Conservation (phyloP, 768 basidiomycete genomes). For the Psilocybe cyanescens region DNA sequence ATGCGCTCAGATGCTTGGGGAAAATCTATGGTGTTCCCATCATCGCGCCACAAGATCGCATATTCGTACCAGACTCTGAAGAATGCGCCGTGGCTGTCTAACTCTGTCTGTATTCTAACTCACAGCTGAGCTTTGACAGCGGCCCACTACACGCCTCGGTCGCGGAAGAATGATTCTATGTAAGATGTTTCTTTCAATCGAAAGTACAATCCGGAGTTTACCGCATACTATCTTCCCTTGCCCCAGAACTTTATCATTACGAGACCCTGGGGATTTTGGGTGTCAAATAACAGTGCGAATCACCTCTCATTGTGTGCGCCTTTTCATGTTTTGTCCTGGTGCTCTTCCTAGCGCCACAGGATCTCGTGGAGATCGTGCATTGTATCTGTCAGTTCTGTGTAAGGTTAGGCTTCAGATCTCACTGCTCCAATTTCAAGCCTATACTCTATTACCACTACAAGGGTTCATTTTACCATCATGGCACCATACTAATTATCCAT, state of each 20-base stretch:
- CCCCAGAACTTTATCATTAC: constrained; percentile 9
- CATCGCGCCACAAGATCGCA: constrained; percentile 3
- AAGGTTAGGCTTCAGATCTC: constrained; percentile 18
- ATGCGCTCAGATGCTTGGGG: constrained; percentile 1
- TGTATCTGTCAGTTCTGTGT: background rate
- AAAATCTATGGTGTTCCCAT: constrained; percentile 5
- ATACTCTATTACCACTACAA: constrained; percentile 5
- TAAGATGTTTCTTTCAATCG: constrained; percentile 7
- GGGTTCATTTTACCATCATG: constrained; percentile 2
- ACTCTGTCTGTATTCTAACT: constrained; percentile 6
- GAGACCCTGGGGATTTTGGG: constrained; percentile 8
- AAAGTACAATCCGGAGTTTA: constrained; percentile 13
- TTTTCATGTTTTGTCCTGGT: constrained; percentile 9
- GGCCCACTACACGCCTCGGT: constrained; percentile 8
- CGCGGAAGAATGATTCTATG: constrained; percentile 11
- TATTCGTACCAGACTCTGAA: background rate
- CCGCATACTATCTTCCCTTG: constrained; percentile 8
- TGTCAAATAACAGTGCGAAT: constrained; percentile 15
- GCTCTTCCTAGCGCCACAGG: constrained; percentile 9
- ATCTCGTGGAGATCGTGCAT: constrained; percentile 14
- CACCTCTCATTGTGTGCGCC: background rate
- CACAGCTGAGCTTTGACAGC: constrained; percentile 12
- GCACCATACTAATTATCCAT: constrained; percentile 2
- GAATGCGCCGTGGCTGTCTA: background rate
- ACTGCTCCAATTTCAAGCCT: constrained; percentile 10